phyloP scores from a whole-genome alignment of 768 basidiomycete genomes.

The Tricholoma matsutake region DNA sequence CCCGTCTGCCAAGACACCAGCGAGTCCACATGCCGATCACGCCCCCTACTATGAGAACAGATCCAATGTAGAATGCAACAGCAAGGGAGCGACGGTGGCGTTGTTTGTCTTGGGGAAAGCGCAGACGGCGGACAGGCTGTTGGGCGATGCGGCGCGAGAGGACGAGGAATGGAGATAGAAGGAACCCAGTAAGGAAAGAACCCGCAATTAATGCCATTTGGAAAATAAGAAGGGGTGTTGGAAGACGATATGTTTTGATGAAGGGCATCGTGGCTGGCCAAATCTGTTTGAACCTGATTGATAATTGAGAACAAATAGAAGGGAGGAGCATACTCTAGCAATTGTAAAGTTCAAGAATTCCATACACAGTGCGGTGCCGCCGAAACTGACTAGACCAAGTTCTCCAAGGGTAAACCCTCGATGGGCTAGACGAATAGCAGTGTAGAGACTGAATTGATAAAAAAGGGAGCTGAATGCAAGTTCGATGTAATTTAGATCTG shows the following conservation, averaged over 20 bases:
- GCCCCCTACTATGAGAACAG: constrained; percentile 73
- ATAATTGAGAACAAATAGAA: neutral
- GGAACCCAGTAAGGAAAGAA: constrained; percentile 86
- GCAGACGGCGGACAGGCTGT: constrained; percentile 76
- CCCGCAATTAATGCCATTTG: constrained; percentile 93
- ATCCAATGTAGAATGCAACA: constrained; percentile 76
- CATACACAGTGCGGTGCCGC: constrained; percentile 81
- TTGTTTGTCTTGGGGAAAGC: constrained; percentile 79
- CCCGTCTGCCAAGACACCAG: constrained; percentile 75
- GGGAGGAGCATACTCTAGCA: constrained; percentile 56
- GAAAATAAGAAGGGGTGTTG: constrained; percentile 88
- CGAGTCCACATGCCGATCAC: constrained; percentile 91
- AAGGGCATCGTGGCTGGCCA: constrained; percentile 77
- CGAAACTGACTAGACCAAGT: constrained; percentile 83
- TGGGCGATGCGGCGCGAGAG: constrained; percentile 91
- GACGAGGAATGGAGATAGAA: constrained; percentile 90
- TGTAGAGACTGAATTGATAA: constrained; percentile 90
- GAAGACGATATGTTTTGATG: constrained; percentile 89
- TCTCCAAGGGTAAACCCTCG: constrained; percentile 96
- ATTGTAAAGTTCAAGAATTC: constrained; percentile 85
- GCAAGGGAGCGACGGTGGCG: constrained; percentile 83
- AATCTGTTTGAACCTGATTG: constrained; percentile 44
- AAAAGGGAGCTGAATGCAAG: constrained; percentile 69
- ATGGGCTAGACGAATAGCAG: constrained; percentile 85
- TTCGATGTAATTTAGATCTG: constrained; percentile 81